A percentile compares a stretch with the other conserved stretches of the same genome.
phyloP scores from a whole-genome alignment of 169 alveolate species.

The Eimeria necatrix region DNA sequence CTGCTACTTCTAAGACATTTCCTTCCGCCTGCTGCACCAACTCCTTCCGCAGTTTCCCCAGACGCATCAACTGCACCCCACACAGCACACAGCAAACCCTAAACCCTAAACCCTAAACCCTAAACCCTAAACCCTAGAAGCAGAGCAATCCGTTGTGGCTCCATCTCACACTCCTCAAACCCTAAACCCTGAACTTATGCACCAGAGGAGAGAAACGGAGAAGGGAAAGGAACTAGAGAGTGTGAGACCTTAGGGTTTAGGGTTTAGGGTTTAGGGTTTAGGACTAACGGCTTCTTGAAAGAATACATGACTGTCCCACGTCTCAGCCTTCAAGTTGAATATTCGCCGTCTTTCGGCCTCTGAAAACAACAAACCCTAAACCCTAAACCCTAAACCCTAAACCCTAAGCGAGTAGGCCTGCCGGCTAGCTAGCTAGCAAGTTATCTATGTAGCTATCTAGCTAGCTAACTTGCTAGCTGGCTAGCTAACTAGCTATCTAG shows the following conservation, averaged over 20 bases:
- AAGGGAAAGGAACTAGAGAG: no score
- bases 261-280: background rate
- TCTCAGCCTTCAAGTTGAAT: conserved; percentile 41
- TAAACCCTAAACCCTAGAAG: background rate
- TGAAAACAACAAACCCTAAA: background rate
- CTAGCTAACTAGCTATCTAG: no score
- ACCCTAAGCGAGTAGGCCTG: background rate
- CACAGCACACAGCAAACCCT: background rate
- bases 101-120: conserved; percentile 10
- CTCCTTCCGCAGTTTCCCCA: conserved; percentile 47
- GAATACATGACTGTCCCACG: conserved; percentile 72
- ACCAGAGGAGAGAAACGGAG: no score
- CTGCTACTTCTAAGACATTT: conserved; percentile 76
- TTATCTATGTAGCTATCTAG: no score
- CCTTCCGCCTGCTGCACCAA: conserved; percentile 65
- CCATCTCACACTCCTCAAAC: background rate
- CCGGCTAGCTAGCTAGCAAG: no score
- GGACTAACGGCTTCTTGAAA: conserved; percentile 9
- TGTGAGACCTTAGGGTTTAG: no score
- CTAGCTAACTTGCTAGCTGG: no score
- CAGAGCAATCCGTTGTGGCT: background rate
- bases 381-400: background rate
- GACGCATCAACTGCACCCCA: conserved; percentile 57
- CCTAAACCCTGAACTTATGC: no score
- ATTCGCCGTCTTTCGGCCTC: conserved; percentile 50